Base-by-base conservation (phyloP, 129 eudicot genomes). In the Deinandra increscens region DNA sequence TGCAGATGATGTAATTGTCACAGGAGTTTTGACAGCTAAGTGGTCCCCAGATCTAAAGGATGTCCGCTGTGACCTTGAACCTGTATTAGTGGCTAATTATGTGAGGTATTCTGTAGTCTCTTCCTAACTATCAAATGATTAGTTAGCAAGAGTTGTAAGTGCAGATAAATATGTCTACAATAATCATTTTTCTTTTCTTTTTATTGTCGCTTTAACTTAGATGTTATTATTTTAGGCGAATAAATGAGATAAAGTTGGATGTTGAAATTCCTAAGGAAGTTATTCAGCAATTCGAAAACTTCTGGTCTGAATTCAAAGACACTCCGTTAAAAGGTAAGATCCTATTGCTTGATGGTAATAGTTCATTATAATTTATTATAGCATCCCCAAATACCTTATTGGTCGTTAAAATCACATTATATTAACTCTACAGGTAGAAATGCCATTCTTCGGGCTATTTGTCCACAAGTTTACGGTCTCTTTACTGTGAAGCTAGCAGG, bases 401-500 rank as follows among this genome's bases (percentile, higher is more conserved):
- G 69, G 15, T 48, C 20, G 64, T 69, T 66, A 43, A 53, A 66
- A 12, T 31, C 14, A 15, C 34, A 62, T 11, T 18, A 37, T 36
- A n/a, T 19, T 22, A 29, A 78, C 19, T 61, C 22, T 49, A 33
- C 80, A 90, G 97, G 97, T 49, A 83, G 97, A 81, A 94, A 89
- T 83, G 97, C 96, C 53, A 94, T 94, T 76, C 86, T 94, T 23
- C 79, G 83, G 61, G 97, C 85, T 44, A 89, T 94, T 75, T 94
- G 99, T 60, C 96, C 99, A 50, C 99, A 94, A 80, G 69, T 94
- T 62, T 94, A 85, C 66, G 99, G 99, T 62, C 97, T 94, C 69
- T 94, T 89, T 74, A 89, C 99, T 10, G 99, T 94, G 34, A 94
- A 94, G 80, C 88, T 94, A 77, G 97, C 99, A 79, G 97, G 97